Evolutionary conservation across 2,329 filamentous ascomycete species (phyloP), one percentile per base, ranked within the genome.

Genomic region (Aureobasidium musti): DNA sequence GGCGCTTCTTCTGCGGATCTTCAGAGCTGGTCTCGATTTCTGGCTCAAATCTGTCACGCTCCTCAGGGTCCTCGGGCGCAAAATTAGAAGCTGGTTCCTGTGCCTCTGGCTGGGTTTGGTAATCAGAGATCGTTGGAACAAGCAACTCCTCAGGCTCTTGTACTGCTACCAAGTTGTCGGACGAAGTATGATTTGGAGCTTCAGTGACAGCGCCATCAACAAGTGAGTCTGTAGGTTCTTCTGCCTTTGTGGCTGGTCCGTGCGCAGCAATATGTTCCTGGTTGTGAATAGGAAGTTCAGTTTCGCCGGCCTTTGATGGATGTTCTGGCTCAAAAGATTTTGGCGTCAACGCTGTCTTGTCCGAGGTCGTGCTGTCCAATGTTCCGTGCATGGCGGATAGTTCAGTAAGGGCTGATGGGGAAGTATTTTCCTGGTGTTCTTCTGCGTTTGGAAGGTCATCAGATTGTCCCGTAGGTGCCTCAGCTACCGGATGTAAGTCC

Each of bases 1-100:
- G 75, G 37, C 79, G 76, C 68, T 77, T 78, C 65, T 78, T 77
- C 67, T 77, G 73, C n/a, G 33, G 33, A 33, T 50, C 45, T 23
- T 63, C 59, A 14, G 45, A 50, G 17, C 14, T 23, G 13, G 19
- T 13, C 11, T 63, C 59, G 10, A 30, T 14, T 6, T 63, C 59
- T 41, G 45, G 45, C 45, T 39, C 45, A n/a, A 52, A 30, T 17
- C 30, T 63, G 45, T 52, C 17, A 60, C 67, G 13, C 14, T 65
- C 50, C 26, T 63, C 45, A 45, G n/a, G 45, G 52, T 59, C 28
- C 43, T 63, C 41, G 10, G 54, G 19, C 19, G 54, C 21, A 45
- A 21, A 26, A 3, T 23, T 21, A 14, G 23, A 8, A 23, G 23
- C 45, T 28, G 54, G 30, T 5, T 43, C 37, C n/a, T 45, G 19